Base-by-base conservation (phyloP, 305 asterid species). In the Fraxinus nigra region DNA sequence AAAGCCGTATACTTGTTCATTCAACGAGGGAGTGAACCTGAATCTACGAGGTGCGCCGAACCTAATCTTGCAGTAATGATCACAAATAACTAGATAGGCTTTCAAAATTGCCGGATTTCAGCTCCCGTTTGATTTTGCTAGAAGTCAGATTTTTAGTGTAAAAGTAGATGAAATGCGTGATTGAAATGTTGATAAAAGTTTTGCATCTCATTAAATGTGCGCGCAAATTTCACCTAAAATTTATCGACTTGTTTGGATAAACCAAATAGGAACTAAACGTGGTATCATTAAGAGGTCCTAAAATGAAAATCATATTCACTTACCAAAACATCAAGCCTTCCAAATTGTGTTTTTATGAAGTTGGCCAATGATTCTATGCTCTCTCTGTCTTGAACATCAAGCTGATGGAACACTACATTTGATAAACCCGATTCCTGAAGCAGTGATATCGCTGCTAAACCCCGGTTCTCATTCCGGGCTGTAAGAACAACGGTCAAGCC, bases 321-420 rank as follows among this genome's bases (percentile, higher is more conserved):
- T 82, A 89, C 91, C 90, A 89, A 63, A 61, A 91, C 87, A 76
- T 91, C 91, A 37, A 91, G 92, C 59, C 85, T 87, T 72, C 92
- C 89, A 30, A 92, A 94, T 73, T 90, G 87, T 20, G 89, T 40
- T 65, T 82, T 81, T 0, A 92, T 61, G 80, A 89, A 93, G 5
- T 82, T n/a, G 6, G 90, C 92, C 40, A 94, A 85, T 63, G 90
- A 79, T 16, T 81, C 79, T 72, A 89, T 89, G 94, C 96, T 93
- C 5, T 33, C 82, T 6, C 80, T 81, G 67, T 94, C 97, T 76
- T 80, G 87, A 83, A 93, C 97, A 87, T 94, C 97, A 16, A 94
- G 97, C 92, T 90, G 95, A 81, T 92, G 97, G 79, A 90, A 94
- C 2, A 90, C 80, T 11, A 94, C 95, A 83, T 93, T 93, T 0